Percentiles rank a stretch among this genome's conserved stretches.
Evolutionary conservation across 345 rosid genomes (phyloP).

Genomic region (Mercurialis annua): DNA sequence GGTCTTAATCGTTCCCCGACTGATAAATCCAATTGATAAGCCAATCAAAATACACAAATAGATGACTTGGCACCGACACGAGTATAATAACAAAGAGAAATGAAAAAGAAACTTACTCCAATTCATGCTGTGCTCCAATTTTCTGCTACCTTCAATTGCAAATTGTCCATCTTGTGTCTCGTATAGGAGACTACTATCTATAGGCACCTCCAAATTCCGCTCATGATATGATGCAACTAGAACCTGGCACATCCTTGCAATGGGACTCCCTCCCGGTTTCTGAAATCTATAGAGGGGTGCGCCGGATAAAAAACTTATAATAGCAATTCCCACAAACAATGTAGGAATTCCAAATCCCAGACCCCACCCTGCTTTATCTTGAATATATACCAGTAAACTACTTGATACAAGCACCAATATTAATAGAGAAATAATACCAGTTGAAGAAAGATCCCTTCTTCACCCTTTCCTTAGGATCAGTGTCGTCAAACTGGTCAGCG

Average conservation of each 20-base stretch:
- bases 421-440: conserved; percentile 91
- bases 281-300: conserved; percentile 87
- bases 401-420: conserved; percentile 89
- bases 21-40: too few relatives aligned
- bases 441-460: conserved; percentile 91
- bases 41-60: background rate
- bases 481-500: conserved; percentile 95
- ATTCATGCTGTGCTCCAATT: conserved; percentile 66
- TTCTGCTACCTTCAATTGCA: conserved; percentile 70
- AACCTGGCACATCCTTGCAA: conserved; percentile 81
- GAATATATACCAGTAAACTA: conserved; percentile 82
- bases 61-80: background rate
- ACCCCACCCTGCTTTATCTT: conserved; percentile 95
- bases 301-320: conserved; percentile 79
- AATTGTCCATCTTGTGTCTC: conserved; percentile 83
- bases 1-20: background rate
- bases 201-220: conserved; percentile 52
- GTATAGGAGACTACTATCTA: conserved; percentile 54
- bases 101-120: conserved; percentile 37
- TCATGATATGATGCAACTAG: conserved; percentile 75
- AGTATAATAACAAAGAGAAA: conserved; percentile 8
- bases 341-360: conserved; percentile 93
- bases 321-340: conserved; percentile 81
- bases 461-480: conserved; percentile 65
- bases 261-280: conserved; percentile 89